Evolutionary conservation across 148 eudicot species (phyloP).

Genomic region (Gaultheria prostrata): DNA sequence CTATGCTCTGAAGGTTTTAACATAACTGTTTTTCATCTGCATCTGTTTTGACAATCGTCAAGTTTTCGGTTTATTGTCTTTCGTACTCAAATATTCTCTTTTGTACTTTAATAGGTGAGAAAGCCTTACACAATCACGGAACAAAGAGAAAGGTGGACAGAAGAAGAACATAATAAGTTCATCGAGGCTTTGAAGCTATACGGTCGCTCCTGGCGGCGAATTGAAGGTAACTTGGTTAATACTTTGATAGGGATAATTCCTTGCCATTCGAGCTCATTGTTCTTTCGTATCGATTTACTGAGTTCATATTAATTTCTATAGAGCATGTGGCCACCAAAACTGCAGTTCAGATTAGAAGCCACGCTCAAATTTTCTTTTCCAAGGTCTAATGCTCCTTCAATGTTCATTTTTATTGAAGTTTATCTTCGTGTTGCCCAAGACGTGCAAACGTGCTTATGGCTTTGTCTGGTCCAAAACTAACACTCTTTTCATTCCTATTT

Average conservation of each 20-base stretch:
- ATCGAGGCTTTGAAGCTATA: constrained; percentile 81
- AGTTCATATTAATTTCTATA: constrained; percentile 29
- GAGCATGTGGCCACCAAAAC: constrained; percentile 93
- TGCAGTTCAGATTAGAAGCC: constrained; percentile 94
- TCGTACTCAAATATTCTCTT: constrained; percentile 13
- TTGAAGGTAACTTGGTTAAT: constrained; percentile 53
- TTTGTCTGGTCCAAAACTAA: background rate
- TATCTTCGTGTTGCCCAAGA: constrained; percentile 32
- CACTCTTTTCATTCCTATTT: constrained; percentile 16
- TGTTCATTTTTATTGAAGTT: background rate
- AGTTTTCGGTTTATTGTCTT: constrained; percentile 16
- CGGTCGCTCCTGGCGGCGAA: constrained; percentile 86
- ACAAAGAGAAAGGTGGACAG: constrained; percentile 95
- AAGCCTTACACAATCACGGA: constrained; percentile 88
- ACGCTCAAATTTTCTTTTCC: constrained; percentile 89
- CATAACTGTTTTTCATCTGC: constrained; percentile 11
- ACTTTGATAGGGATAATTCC: background rate
- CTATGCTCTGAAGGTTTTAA: constrained; percentile 60
- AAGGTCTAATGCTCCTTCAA: constrained; percentile 40
- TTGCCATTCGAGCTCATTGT: background rate
- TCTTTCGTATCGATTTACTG: constrained; percentile 1
- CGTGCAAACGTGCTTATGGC: constrained; percentile 31
- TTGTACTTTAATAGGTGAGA: constrained; percentile 45
- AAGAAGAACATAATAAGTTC: constrained; percentile 87
- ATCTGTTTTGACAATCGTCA: background rate